Conservation (phyloP, 2,329 filamentous ascomycete species). For the Saccharata proteae region DNA sequence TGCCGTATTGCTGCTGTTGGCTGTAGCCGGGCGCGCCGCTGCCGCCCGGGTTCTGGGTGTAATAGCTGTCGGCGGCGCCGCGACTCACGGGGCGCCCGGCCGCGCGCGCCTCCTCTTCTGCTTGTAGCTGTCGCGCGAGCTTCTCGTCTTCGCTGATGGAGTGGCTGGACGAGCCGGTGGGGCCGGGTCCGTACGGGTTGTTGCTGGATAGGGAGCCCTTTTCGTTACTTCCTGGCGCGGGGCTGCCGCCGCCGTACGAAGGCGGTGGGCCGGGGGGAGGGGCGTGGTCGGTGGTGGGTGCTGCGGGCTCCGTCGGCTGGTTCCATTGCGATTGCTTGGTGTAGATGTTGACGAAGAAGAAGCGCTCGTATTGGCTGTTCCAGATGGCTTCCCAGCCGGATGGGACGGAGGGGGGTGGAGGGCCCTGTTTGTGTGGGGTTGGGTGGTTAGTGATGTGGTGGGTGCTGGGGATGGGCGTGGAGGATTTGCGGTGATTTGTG, state of each 20-base stretch:
- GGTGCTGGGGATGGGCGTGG: slow-evolving; percentile 2
- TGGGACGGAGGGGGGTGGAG: slow-evolving; percentile 50
- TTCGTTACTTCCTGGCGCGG: slow-evolving; percentile 31
- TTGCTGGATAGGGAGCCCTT: slow-evolving; percentile 47
- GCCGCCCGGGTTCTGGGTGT: slow-evolving; percentile 18
- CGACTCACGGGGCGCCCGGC: slow-evolving; percentile 18
- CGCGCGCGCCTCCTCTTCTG: slow-evolving; percentile 63
- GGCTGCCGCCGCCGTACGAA: slow-evolving; percentile 45
- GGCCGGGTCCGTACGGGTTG: slow-evolving; percentile 52
- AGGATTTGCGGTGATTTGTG: background rate
- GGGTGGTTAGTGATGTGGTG: slow-evolving; percentile 1
- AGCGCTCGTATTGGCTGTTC: slow-evolving; percentile 80
- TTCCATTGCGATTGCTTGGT: slow-evolving; percentile 91
- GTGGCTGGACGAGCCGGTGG: slow-evolving; percentile 5
- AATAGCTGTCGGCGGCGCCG: slow-evolving; percentile 30
- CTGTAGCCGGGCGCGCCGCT: slow-evolving; percentile 18
- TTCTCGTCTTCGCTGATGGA: slow-evolving; percentile 55
- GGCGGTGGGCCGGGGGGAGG: slow-evolving; percentile 53
- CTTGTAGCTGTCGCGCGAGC: slow-evolving; percentile 66
- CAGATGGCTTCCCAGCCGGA: slow-evolving; percentile 78
- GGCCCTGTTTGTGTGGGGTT: slow-evolving; percentile 20
- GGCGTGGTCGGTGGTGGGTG: slow-evolving; percentile 33
- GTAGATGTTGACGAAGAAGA: slow-evolving; percentile 84
- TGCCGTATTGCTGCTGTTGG: slow-evolving; percentile 17
- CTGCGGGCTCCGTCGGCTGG: slow-evolving; percentile 58